These are phyloP conservation scores for Lagenaria siceraria DNA, from an alignment of 306 rosid species.

Conservation along the genomic window DNA sequence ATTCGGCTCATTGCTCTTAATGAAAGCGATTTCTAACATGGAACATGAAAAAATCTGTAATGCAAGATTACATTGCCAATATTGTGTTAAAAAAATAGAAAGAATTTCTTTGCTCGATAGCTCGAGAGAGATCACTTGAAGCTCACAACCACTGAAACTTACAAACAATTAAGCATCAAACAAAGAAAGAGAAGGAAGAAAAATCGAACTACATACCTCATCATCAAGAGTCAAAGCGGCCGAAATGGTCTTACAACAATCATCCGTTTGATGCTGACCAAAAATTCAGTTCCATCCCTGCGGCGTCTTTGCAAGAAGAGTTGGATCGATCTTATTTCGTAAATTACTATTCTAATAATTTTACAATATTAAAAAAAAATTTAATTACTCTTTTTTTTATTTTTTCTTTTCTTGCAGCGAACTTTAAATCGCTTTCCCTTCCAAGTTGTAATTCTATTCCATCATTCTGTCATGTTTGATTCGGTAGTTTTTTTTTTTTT, in stretches of 20 bases:
- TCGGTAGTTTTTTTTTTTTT: neutral
- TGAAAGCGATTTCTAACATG: neutral
- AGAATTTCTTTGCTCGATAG: neutral
- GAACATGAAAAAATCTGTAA: neutral
- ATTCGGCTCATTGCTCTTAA: neutral
- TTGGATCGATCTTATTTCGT: conserved; percentile 1
- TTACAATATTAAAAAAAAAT: neutral
- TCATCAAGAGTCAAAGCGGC: neutral
- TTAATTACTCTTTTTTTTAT: no score
- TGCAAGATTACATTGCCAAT: neutral
- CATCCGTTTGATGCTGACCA: neutral
- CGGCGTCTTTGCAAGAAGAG: neutral
- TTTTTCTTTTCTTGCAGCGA: neutral
- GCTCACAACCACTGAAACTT: neutral
- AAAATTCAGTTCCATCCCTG: neutral
- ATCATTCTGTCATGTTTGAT: neutral
- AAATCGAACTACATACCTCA: neutral
- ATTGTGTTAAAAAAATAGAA: neutral
- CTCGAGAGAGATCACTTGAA: neutral
- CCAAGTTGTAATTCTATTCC: neutral
- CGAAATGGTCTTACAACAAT: neutral
- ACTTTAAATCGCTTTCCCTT: neutral
- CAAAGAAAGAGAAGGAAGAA: neutral
- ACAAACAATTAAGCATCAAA: neutral
- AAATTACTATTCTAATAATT: neutral